These are phyloP conservation scores for Fraxinus velutina DNA, from an alignment of 305 asterid genomes.

Conservation along the genomic window DNA sequence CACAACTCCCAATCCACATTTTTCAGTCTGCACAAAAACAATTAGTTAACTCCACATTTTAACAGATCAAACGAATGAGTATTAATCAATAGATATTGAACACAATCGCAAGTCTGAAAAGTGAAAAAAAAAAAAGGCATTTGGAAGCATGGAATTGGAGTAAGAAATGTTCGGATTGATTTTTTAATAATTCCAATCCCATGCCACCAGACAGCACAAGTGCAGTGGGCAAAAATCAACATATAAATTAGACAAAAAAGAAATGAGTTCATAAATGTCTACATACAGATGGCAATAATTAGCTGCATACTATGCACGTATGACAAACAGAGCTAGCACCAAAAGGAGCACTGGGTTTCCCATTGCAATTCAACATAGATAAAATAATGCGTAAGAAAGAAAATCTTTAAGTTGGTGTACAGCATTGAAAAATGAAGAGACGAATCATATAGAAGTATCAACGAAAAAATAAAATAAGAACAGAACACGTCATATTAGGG, in stretches of 20 bases:
- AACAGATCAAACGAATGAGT: not conserved
- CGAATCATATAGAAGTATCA: not conserved
- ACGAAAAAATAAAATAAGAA: not conserved
- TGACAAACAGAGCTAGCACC: not conserved
- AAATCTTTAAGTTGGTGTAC: not conserved
- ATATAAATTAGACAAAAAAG: not conserved
- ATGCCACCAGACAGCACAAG: not conserved
- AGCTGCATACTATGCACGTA: not conserved
- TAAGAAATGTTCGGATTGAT: not conserved
- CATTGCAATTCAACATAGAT: not conserved
- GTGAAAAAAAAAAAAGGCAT: not conserved
- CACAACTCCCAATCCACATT: constrained; percentile 90
- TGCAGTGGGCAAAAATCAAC: not conserved
- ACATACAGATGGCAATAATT: not conserved
- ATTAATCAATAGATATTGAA: not conserved
- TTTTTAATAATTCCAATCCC: not conserved
- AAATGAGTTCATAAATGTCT: not conserved
- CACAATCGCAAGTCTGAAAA: not conserved
- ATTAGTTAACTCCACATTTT: constrained; percentile 10
- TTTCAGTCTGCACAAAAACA: constrained; percentile 74
- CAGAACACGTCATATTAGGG: not conserved
- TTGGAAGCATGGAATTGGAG: not conserved
- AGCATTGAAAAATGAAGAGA: not conserved
- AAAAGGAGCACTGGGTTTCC: constrained; percentile 9
- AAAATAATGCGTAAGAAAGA: not conserved